A percentile compares a stretch with the other conserved stretches of the same genome.
Conservation (phyloP, 83 land plant species). For the Picea mariana region DNA sequence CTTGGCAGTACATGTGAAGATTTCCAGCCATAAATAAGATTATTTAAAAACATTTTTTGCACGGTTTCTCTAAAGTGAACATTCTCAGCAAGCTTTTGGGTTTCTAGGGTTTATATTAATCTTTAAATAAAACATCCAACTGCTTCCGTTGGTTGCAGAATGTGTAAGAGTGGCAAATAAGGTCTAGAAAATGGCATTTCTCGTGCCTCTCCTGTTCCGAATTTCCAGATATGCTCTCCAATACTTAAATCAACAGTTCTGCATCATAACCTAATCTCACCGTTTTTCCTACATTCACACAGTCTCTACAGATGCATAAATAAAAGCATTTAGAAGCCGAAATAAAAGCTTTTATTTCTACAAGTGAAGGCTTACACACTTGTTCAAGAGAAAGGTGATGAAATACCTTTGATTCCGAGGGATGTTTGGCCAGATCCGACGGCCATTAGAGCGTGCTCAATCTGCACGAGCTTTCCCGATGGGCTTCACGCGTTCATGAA, state of each 20-base stretch:
- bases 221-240: background rate
- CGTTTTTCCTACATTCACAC: too few species aligned
- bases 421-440: slow-evolving; percentile 99
- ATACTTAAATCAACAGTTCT: too few species aligned
- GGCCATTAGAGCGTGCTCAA: slow-evolving; percentile 95
- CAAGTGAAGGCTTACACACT: background rate
- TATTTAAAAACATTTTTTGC: background rate
- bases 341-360: background rate
- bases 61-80: background rate
- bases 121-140: background rate
- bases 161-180: background rate
- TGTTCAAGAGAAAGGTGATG: background rate
- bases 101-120: background rate
- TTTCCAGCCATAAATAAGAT: background rate
- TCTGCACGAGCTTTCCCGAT: slow-evolving; percentile 99
- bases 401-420: slow-evolving; percentile 92
- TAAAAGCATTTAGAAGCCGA: background rate
- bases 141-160: background rate
- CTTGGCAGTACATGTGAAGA: background rate
- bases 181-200: background rate
- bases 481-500: slow-evolving; percentile 48
- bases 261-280: too few species aligned
- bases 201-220: background rate
- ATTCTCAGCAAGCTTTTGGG: background rate
- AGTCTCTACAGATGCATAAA: background rate